phyloP scores from a whole-genome alignment of 805 yeast species.

The Yamadazyma laniorum region DNA sequence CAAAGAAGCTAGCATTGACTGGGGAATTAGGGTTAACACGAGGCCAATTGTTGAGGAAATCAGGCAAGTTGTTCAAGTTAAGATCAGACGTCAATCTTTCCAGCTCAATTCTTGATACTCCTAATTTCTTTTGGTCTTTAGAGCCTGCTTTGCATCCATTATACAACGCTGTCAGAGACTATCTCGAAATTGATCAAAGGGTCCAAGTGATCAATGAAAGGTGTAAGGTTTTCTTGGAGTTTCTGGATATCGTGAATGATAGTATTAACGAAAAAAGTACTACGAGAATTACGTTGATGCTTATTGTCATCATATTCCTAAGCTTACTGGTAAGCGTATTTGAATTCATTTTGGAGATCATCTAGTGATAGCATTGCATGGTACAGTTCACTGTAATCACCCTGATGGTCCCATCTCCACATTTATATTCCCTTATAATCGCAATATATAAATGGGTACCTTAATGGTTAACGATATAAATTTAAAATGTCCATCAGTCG shows the following conservation, averaged over 20 bases:
- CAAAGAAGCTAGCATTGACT: conserved; percentile 84
- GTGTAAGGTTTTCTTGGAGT: conserved; percentile 89
- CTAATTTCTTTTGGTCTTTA: conserved; percentile 91
- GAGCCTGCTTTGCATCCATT: conserved; percentile 96
- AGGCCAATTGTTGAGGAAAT: conserved; percentile 79
- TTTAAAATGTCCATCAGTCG: no score
- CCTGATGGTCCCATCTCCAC: no score
- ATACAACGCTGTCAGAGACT: conserved; percentile 85
- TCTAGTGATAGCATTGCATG: no score
- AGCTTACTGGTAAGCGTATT: conserved; percentile 74
- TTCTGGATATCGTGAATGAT: conserved; percentile 89
- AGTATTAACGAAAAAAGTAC: conserved; percentile 92
- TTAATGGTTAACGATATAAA: no score
- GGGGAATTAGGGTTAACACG: conserved; percentile 84
- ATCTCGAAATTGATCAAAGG: conserved; percentile 90
- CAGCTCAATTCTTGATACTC: conserved; percentile 89
- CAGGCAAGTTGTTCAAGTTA: conserved; percentile 85
- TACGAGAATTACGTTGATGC: conserved; percentile 87
- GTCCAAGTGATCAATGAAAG: conserved; percentile 92
- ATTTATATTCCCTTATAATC: no score
- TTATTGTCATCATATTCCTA: conserved; percentile 75
- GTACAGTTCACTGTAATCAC: no score
- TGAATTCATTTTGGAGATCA: conserved; percentile 60
- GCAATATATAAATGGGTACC: no score
- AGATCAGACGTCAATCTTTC: conserved; percentile 92